phyloP scores from a whole-genome alignment of 2,329 filamentous ascomycete species.

The Bipolaris sorokiniana region DNA sequence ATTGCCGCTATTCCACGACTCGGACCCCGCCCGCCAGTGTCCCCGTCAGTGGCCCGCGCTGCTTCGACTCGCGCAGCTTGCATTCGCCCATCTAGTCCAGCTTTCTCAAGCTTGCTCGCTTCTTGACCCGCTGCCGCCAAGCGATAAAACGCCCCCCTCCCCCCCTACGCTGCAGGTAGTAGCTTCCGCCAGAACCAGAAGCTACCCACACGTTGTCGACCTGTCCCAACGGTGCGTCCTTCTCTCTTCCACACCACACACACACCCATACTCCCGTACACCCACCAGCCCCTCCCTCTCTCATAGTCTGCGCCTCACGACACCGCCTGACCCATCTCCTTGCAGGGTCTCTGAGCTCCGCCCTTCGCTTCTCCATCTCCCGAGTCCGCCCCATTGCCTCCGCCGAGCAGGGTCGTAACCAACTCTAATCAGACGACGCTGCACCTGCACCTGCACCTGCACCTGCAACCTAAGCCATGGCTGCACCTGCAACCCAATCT shows the following conservation, averaged over 20 bases:
- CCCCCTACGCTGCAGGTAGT: constrained; percentile 44
- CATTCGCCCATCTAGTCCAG: neutral
- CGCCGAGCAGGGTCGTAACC: constrained; percentile 28
- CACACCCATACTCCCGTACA: no score
- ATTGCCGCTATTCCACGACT: constrained; percentile 16
- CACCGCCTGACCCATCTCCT: constrained; percentile 13
- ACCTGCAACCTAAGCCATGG: constrained; percentile 80
- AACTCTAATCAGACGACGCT: constrained; percentile 57
- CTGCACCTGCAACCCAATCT: constrained; percentile 84
- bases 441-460: constrained; percentile 71
- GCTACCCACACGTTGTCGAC: constrained; percentile 25
- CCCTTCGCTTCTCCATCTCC: constrained; percentile 22
- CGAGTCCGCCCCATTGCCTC: constrained; percentile 27
- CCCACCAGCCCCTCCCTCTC: neutral
- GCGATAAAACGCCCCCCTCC: constrained; percentile 43
- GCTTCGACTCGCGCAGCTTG: constrained; percentile 28
- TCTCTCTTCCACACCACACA: neutral
- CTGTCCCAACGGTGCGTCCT: constrained; percentile 28
- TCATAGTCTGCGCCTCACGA: constrained; percentile 7
- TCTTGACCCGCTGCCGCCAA: constrained; percentile 44
- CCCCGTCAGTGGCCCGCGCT: constrained; percentile 19
- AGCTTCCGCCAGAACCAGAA: constrained; percentile 32
- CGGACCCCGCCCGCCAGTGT: constrained; percentile 21
- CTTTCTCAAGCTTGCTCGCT: constrained; percentile 27
- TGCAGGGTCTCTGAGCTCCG: constrained; percentile 20